phyloP scores from a whole-genome alignment of 1,284 basidiomycete species.

The Sphaerobolus stellatus region DNA sequence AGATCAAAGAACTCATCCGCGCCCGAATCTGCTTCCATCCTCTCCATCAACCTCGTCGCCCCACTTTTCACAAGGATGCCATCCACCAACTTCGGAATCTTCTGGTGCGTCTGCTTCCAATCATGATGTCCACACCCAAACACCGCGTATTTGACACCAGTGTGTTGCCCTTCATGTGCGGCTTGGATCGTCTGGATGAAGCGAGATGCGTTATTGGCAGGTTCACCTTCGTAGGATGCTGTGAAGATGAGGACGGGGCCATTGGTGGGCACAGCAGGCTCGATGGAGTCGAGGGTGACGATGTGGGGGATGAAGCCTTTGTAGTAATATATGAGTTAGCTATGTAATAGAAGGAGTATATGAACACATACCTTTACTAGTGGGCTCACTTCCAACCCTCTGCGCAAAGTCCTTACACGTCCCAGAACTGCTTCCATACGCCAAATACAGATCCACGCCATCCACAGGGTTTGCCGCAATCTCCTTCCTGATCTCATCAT shows the following conservation, averaged over 20 bases:
- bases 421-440: constrained; percentile 53
- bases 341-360: not conserved
- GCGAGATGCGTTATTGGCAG: constrained; percentile 49
- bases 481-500: not conserved
- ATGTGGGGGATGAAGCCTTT: constrained; percentile 43
- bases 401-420: constrained; percentile 53
- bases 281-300: constrained; percentile 44
- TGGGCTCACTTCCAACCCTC: constrained; percentile 42
- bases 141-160: constrained; percentile 44
- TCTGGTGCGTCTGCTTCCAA: constrained; percentile 53
- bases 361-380: constrained; percentile 35
- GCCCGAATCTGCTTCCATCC: constrained; percentile 46
- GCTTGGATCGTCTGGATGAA: constrained; percentile 45
- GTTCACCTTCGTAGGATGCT: constrained; percentile 53
- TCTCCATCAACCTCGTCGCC: constrained; percentile 39
- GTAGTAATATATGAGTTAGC: not conserved
- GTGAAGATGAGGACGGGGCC: constrained; percentile 51
- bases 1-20: constrained; percentile 46
- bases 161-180: constrained; percentile 29
- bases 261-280: constrained; percentile 42
- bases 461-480: not conserved
- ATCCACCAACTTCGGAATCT: constrained; percentile 48
- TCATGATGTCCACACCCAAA: constrained; percentile 57
- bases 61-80: constrained; percentile 38
- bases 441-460: constrained; percentile 35